A percentile compares a stretch with the other conserved stretches of the same genome.
phyloP scores from a whole-genome alignment of 2,329 filamentous ascomycete species.

The Daldinia sp. region DNA sequence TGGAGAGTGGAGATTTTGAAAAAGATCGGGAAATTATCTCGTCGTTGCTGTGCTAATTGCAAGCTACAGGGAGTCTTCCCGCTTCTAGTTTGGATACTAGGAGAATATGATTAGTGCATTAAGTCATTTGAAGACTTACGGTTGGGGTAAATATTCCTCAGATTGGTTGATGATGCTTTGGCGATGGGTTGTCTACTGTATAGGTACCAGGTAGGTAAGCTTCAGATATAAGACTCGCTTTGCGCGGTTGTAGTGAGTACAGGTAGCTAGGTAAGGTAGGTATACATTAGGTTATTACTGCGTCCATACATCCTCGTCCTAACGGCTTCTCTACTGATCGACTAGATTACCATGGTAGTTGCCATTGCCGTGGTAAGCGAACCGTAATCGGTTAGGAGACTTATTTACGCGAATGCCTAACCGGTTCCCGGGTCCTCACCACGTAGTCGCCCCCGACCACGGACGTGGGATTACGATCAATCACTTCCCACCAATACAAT shows the following conservation, averaged over 20 bases:
- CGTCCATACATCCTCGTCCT: not conserved
- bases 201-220: not conserved
- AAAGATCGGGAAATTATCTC: constrained; percentile 17
- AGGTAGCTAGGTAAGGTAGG: not conserved
- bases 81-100: constrained; percentile 2
- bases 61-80: constrained; percentile 10
- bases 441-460: constrained; percentile 5
- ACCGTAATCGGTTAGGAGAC: constrained; percentile 3
- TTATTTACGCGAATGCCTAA: constrained; percentile 13
- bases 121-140: not conserved
- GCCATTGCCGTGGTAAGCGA: constrained; percentile 17
- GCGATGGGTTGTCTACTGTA: not conserved
- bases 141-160: not conserved
- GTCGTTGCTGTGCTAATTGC: constrained; percentile 4
- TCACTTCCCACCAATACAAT: constrained; percentile 22
- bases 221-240: constrained; percentile 9
- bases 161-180: not conserved
- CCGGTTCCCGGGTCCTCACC: constrained; percentile 20
- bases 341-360: not conserved
- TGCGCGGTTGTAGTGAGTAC: not conserved
- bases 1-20: constrained; percentile 9
- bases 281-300: not conserved
- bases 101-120: not conserved
- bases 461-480: constrained; percentile 31
- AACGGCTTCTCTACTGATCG: constrained; percentile 16